These are phyloP conservation scores for Lachnellula arida DNA, from an alignment of 2,329 filamentous ascomycete species.

Conservation along the genomic window DNA sequence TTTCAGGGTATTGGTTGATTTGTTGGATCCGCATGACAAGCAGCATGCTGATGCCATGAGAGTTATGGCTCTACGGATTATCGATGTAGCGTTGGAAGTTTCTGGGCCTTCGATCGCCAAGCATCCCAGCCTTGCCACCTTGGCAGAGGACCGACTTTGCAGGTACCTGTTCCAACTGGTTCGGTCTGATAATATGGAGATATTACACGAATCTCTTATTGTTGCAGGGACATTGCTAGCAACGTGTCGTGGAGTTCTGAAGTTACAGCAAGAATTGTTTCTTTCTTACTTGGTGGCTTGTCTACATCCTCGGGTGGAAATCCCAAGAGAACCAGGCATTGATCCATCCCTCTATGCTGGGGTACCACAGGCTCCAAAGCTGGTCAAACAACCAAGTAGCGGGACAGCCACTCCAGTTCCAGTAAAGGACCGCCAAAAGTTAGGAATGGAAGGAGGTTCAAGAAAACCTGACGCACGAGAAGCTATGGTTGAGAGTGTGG, in stretches of 20 bases:
- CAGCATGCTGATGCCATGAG: constrained; percentile 93
- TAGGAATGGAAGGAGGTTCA: constrained; percentile 86
- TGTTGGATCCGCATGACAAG: constrained; percentile 87
- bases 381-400: constrained; percentile 75
- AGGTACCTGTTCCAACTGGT: constrained; percentile 95
- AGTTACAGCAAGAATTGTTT: constrained; percentile 94
- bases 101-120: constrained; percentile 91
- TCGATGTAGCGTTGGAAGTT: constrained; percentile 94
- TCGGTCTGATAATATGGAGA: constrained; percentile 91
- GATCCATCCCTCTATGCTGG: constrained; percentile 89
- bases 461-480: constrained; percentile 93
- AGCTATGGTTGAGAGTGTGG: constrained; percentile 96
- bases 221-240: constrained; percentile 87
- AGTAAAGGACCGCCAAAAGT: constrained; percentile 85
- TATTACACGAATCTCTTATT: constrained; percentile 86
- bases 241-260: constrained; percentile 84
- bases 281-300: constrained; percentile 92
- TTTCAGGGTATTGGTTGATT: constrained; percentile 87
- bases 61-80: constrained; percentile 94
- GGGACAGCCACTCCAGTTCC: constrained; percentile 86
- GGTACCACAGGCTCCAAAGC: constrained; percentile 84
- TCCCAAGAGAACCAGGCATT: constrained; percentile 84
- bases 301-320: constrained; percentile 88
- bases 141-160: constrained; percentile 91
- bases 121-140: constrained; percentile 78